Evolutionary conservation across 2,329 filamentous ascomycete genomes (phyloP).

Genomic region (Mycosphaerella sp.): DNA sequence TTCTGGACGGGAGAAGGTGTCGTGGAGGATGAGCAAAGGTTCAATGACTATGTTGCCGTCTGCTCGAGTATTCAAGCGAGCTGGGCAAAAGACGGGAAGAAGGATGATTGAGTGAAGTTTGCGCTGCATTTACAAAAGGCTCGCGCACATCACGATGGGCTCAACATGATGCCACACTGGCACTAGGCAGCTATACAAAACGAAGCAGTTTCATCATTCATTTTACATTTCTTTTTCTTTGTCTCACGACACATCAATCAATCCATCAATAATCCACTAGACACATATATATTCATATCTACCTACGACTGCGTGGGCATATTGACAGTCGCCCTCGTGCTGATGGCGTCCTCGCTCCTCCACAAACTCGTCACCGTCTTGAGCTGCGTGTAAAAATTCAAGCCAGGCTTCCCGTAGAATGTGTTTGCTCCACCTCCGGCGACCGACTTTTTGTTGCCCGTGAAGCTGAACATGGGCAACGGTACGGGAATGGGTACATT

Average conservation of each 20-base stretch:
- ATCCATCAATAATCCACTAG: background rate
- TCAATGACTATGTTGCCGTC: slow-evolving; percentile 45
- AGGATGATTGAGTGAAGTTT: slow-evolving; percentile 23
- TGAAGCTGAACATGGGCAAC: slow-evolving; percentile 38
- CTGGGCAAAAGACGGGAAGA: slow-evolving; percentile 40
- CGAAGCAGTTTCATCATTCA: background rate
- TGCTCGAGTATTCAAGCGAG: slow-evolving; percentile 45
- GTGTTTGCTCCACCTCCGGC: slow-evolving; percentile 88
- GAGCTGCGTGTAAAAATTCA: slow-evolving; percentile 93
- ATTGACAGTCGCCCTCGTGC: slow-evolving; percentile 74
- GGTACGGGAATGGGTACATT: slow-evolving; percentile 70
- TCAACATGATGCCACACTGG: no score
- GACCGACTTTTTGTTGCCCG: slow-evolving; percentile 74
- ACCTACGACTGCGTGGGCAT: slow-evolving; percentile 64
- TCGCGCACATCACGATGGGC: no score
- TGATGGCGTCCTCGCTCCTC: slow-evolving; percentile 76
- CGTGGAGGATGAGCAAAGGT: slow-evolving; percentile 40
- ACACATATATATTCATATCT: background rate
- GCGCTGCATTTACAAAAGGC: no score
- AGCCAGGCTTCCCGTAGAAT: slow-evolving; percentile 88
- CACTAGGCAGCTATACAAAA: no score
- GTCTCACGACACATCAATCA: no score
- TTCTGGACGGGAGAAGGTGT: slow-evolving; percentile 79
- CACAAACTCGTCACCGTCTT: slow-evolving; percentile 97
- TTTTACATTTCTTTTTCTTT: background rate